Conservation (phyloP, 352 stramenopile genomes). For the Phytophthora idaei region DNA sequence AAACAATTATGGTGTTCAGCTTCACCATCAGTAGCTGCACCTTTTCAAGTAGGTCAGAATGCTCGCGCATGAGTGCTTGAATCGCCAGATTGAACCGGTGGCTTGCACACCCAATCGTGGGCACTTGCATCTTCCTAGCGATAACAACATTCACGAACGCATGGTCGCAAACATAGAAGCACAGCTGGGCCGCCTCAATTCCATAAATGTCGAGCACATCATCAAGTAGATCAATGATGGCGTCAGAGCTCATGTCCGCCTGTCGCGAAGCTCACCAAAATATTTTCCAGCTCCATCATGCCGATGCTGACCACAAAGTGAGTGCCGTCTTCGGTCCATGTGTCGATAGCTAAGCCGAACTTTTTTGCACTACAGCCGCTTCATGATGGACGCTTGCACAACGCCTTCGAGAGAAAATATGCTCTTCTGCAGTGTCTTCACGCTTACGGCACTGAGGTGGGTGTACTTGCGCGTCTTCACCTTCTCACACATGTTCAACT, state of each 20-base stretch:
- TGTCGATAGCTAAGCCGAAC: slow-evolving; percentile 24
- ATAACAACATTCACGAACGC: slow-evolving; percentile 18
- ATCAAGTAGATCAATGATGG: slow-evolving; percentile 23
- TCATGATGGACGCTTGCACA: slow-evolving; percentile 7
- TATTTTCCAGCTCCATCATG: slow-evolving; percentile 4
- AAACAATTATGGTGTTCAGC: too few species aligned
- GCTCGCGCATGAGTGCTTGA: too few species aligned
- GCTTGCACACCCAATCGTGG: slow-evolving; percentile 30
- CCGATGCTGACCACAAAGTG: slow-evolving; percentile 27
- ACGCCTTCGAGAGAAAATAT: slow-evolving; percentile 7
- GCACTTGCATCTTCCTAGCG: slow-evolving; percentile 15
- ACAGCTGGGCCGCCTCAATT: slow-evolving; percentile 13
- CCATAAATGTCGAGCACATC: slow-evolving; percentile 23
- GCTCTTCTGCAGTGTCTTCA: background rate
- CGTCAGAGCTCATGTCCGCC: slow-evolving; percentile 14
- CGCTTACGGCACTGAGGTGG: slow-evolving; percentile 10
- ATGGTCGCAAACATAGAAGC: slow-evolving; percentile 24
- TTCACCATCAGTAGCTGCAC: too few species aligned
- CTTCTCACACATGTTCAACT: slow-evolving; percentile 25
- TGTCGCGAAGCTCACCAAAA: slow-evolving; percentile 27
- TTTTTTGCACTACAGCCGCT: background rate
- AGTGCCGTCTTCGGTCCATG: slow-evolving; percentile 21
- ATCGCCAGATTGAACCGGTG: background rate
- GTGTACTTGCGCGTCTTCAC: slow-evolving; percentile 27
- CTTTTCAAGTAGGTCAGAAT: too few species aligned